phyloP scores from a whole-genome alignment of 768 basidiomycete species.

The Rhizopogon vesiculosus region DNA sequence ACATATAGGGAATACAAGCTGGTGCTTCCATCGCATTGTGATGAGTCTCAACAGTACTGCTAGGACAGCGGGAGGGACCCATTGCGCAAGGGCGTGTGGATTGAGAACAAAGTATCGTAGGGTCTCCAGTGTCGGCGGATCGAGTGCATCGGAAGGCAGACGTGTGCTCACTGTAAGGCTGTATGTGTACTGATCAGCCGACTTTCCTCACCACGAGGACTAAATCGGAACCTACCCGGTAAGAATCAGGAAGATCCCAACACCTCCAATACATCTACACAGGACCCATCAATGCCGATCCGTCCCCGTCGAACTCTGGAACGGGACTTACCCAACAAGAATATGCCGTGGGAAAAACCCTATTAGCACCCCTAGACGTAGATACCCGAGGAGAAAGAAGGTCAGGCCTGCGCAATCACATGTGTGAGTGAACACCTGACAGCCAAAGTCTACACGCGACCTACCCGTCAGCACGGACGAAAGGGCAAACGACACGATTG shows the following conservation, averaged over 20 bases:
- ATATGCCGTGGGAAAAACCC: constrained; percentile 98
- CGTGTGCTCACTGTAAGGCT: constrained; percentile 84
- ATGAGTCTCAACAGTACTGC: constrained; percentile 77
- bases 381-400: constrained; percentile 82
- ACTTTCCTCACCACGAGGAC: background rate
- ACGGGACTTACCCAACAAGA: constrained; percentile 71
- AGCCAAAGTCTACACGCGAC: constrained; percentile 7
- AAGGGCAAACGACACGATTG: constrained; percentile 82
- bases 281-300: background rate
- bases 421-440: background rate
- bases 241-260: constrained; percentile 86
- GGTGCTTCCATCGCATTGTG: constrained; percentile 77
- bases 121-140: constrained; percentile 53
- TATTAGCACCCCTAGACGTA: constrained; percentile 79
- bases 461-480: constrained; percentile 84
- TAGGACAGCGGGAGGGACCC: constrained; percentile 74
- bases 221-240: constrained; percentile 60
- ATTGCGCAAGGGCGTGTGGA: constrained; percentile 60
- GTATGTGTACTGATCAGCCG: background rate
- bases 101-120: constrained; percentile 67
- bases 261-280: constrained; percentile 83
- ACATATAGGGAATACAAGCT: constrained; percentile 90
- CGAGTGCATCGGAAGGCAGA: constrained; percentile 73
- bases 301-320: background rate
- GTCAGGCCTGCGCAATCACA: constrained; percentile 35